Base-by-base conservation (phyloP, 2,329 filamentous ascomycete species). In the Cadophora luteo-olivacea region DNA sequence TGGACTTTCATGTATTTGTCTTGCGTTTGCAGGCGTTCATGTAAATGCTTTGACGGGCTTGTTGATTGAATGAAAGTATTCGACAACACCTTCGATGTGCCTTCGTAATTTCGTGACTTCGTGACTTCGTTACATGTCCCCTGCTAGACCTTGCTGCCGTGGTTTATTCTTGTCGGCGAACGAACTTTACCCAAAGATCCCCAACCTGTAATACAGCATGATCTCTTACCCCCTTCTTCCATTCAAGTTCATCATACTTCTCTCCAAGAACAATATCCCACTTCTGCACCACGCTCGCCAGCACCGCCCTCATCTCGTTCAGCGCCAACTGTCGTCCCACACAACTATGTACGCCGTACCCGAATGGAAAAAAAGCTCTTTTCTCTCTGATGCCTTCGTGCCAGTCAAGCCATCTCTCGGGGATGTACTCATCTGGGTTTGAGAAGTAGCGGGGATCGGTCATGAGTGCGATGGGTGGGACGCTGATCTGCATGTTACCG, bases 241-340 rank as follows among this genome's bases (percentile, higher is more conserved):
- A 72, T 14, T 48, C 16, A 4, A 48, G 38, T n/a, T 72, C 68
- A 45, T 67, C 41, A 36, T 70, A 68, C 16, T 57, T 64, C 55
- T 65, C 62, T 8, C 68, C 67, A 22, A 68, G 38, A 36, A 45
- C 51, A 33, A 73, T 19, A 49, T 70, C 63, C 57, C 66, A 71
- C 36, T 55, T 67, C 25, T 58, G 62, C 7, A 68, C 61, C 12
- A 73, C 24, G 9, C 45, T 65, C 19, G 68, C 64, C 24, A 72
- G 14, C 1, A 64, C 65, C 4, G 69, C 16, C 22, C 68, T 51
- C 25, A 73, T 58, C 64, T 72, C 72, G 33, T 70, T 67, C 61
- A 73, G 52, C 6, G 72, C 68, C 29, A 73, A 52, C 14, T 66
- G 64, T 33, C 69, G 69, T n/a, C 68, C 71, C n/a, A 69, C 70